A percentile compares a stretch with the other conserved stretches of the same genome.
These are phyloP conservation scores for Cyberlindnera maritima DNA, from an alignment of 805 yeast genomes.

Conservation along the genomic window DNA sequence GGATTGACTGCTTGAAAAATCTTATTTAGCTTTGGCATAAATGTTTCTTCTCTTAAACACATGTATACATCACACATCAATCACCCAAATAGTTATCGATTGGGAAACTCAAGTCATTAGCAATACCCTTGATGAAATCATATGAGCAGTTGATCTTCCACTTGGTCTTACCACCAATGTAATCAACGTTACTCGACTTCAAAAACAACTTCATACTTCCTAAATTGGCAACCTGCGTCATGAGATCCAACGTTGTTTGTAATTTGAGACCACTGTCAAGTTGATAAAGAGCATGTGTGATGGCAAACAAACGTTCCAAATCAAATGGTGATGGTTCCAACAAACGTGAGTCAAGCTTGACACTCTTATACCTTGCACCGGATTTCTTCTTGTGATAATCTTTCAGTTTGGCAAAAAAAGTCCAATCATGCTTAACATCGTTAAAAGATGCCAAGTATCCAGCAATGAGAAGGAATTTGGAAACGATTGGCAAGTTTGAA, in stretches of 20 bases:
- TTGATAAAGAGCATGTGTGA: constrained; percentile 66
- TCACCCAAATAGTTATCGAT: constrained; percentile 57
- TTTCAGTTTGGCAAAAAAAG: constrained; percentile 63
- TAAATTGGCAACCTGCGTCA: constrained; percentile 33
- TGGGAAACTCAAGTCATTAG: constrained; percentile 64
- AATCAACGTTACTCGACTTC: constrained; percentile 43
- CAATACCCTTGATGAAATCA: constrained; percentile 57
- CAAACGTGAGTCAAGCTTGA: constrained; percentile 53
- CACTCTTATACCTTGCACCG: constrained; percentile 39
- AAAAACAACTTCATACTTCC: constrained; percentile 32
- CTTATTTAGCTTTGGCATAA: too few species aligned
- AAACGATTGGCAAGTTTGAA: constrained; percentile 52
- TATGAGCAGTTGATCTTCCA: constrained; percentile 81
- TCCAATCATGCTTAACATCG: constrained; percentile 65
- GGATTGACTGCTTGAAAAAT: constrained; percentile 35
- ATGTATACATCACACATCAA: too few species aligned
- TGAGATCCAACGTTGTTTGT: constrained; percentile 33
- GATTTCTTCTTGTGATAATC: constrained; percentile 38
- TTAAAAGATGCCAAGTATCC: constrained; percentile 81
- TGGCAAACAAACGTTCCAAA: constrained; percentile 76
- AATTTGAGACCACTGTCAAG: constrained; percentile 35
- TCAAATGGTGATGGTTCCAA: constrained; percentile 74
- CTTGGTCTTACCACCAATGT: constrained; percentile 61
- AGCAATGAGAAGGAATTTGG: constrained; percentile 75
- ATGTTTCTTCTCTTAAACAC: too few species aligned